Evolutionary conservation across 2,329 filamentous ascomycete genomes (phyloP).

Genomic region (Ophiostoma quercus): DNA sequence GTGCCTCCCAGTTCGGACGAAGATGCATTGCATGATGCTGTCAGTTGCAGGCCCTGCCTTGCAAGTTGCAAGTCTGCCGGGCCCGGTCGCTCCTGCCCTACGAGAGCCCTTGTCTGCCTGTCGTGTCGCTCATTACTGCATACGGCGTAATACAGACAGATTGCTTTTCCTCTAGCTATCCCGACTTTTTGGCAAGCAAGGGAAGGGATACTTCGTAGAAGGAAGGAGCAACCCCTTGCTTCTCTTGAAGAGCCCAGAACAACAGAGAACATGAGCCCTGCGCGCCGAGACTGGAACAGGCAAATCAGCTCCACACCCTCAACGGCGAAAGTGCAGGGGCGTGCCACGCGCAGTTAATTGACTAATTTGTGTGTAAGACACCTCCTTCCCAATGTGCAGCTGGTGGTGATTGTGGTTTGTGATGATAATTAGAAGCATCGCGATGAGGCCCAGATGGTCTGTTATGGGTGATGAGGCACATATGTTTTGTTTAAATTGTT

Average conservation of each 20-base stretch:
- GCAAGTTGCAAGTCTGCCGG: background rate
- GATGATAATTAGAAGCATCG: background rate
- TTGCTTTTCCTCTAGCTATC: background rate
- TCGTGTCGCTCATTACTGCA: background rate
- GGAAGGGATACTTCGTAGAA: background rate
- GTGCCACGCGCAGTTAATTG: background rate
- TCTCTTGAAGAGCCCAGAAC: slow-evolving; percentile 6
- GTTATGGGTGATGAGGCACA: background rate
- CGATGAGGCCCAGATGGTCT: background rate
- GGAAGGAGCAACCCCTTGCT: background rate
- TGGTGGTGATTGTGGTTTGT: background rate
- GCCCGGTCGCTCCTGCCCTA: background rate
- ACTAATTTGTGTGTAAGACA: background rate
- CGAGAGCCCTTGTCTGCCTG: background rate
- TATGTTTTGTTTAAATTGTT: no score
- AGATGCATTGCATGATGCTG: background rate
- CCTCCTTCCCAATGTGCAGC: background rate
- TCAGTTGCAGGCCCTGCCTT: background rate
- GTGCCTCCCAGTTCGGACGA: background rate
- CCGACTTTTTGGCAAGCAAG: background rate
- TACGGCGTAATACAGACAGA: background rate
- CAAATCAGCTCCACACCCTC: background rate
- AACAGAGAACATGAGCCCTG: background rate
- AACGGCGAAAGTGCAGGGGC: slow-evolving; percentile 5
- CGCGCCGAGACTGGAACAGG: background rate